Conservation (phyloP, 108 stramenopile species). For the Aurantiochytrium sp. region DNA sequence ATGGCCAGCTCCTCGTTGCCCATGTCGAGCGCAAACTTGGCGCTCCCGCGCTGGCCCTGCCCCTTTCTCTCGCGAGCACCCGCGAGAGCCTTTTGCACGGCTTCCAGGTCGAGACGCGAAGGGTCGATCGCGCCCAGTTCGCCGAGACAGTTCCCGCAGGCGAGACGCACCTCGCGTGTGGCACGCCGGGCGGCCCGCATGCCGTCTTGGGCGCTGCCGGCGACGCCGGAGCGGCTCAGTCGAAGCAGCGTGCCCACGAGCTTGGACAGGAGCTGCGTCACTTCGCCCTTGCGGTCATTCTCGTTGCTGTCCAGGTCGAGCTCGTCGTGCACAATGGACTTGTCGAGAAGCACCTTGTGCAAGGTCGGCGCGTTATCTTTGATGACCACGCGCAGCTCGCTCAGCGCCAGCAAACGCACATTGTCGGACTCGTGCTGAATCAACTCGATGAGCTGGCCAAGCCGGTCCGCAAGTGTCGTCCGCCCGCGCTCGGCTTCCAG, state of each 20-base stretch:
- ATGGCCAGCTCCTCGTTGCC: neutral
- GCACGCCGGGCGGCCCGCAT: neutral
- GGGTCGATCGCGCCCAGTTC: conserved; percentile 54
- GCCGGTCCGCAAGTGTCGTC: neutral
- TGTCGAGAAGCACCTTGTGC: conserved; percentile 5
- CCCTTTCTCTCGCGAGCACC: neutral
- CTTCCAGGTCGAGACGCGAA: conserved; percentile 30
- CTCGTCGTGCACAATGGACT: neutral
- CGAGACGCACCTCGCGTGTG: neutral
- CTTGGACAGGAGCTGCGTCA: neutral
- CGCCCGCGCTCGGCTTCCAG: neutral
- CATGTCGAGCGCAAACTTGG: neutral
- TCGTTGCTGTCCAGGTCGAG: neutral
- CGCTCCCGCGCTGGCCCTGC: neutral
- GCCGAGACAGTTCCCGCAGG: conserved; percentile 37
- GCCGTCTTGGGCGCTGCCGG: neutral
- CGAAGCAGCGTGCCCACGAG: conserved; percentile 15
- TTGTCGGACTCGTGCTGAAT: conserved; percentile 11
- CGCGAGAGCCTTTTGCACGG: neutral
- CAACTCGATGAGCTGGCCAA: neutral
- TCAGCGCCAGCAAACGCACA: neutral
- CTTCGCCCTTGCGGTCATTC: neutral
- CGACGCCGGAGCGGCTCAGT: neutral
- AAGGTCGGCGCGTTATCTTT: neutral
- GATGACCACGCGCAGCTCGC: neutral